Percentiles rank a stretch among this genome's conserved stretches.
These are phyloP conservation scores for Verticillium dahliae DNA, from an alignment of 2,329 filamentous ascomycete species.

Conservation along the genomic window DNA sequence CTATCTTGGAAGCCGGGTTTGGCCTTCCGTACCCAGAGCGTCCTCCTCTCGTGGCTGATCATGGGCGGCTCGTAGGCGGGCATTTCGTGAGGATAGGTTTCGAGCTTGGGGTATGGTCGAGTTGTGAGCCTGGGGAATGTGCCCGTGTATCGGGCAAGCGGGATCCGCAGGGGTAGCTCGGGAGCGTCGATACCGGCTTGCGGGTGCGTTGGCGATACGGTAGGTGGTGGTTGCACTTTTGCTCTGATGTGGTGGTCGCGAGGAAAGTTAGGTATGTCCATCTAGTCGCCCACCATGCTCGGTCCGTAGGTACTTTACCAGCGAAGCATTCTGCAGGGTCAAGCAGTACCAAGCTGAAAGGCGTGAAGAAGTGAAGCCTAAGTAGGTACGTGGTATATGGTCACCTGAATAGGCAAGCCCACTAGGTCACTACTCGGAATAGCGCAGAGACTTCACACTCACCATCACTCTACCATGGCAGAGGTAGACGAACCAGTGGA, in stretches of 20 bases:
- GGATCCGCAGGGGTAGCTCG: neutral
- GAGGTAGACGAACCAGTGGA: too few species aligned
- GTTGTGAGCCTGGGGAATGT: neutral
- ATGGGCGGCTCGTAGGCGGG: conserved; percentile 2
- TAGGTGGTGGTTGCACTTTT: neutral
- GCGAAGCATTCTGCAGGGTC: too few species aligned
- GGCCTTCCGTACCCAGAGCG: conserved; percentile 1
- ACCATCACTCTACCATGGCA: too few species aligned
- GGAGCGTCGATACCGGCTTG: neutral
- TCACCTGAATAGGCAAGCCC: too few species aligned
- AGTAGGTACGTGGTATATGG: too few species aligned
- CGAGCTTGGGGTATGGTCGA: neutral
- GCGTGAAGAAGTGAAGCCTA: too few species aligned
- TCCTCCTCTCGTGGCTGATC: conserved; percentile 1
- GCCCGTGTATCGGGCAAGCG: too few species aligned
- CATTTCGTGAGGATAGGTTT: conserved; percentile 2
- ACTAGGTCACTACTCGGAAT: too few species aligned
- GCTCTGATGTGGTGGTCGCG: neutral
- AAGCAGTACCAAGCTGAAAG: too few species aligned
- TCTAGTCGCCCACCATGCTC: too few species aligned
- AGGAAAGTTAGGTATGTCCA: neutral
- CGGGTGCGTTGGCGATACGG: neutral
- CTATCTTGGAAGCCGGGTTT: conserved; percentile 5
- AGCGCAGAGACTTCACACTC: too few species aligned
- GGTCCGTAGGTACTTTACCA: neutral